phyloP scores from a whole-genome alignment of 2,329 filamentous ascomycete species.

The Xenoacremonium recifei region DNA sequence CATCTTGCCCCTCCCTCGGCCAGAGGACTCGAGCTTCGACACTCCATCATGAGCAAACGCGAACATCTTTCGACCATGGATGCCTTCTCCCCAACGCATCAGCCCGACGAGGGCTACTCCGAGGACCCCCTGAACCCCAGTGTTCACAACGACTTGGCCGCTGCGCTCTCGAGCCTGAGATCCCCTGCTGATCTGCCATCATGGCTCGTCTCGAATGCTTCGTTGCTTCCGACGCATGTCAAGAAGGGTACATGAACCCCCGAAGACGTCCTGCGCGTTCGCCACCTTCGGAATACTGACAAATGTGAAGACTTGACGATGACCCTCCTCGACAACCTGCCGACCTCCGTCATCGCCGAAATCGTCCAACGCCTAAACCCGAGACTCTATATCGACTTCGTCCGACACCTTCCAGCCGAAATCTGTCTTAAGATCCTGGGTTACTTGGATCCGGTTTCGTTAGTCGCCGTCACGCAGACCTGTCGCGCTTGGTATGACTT shows the following conservation, averaged over 20 bases:
- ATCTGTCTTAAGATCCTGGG: slow-evolving; percentile 87
- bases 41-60: slow-evolving; percentile 28
- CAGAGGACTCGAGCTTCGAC: slow-evolving; percentile 3
- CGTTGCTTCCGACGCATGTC: slow-evolving; percentile 46
- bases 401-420: slow-evolving; percentile 81
- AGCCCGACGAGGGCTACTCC: slow-evolving; percentile 84
- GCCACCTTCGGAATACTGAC: slow-evolving; percentile 10
- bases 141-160: slow-evolving; percentile 31
- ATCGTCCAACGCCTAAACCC: slow-evolving; percentile 80
- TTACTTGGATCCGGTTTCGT: slow-evolving; percentile 77
- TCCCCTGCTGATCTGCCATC: slow-evolving; percentile 45
- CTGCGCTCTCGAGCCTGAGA: slow-evolving; percentile 32
- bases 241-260: slow-evolving; percentile 44
- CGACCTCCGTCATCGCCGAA: slow-evolving; percentile 74
- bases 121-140: slow-evolving; percentile 63
- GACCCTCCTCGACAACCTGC: slow-evolving; percentile 72
- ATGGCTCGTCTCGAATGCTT: slow-evolving; percentile 51
- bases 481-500: slow-evolving; percentile 81
- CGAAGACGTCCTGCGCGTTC: background rate
- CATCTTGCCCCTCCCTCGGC: slow-evolving; percentile 2
- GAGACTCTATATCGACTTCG: slow-evolving; percentile 89
- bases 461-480: slow-evolving; percentile 75
- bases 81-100: slow-evolving; percentile 49
- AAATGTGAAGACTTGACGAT: slow-evolving; percentile 69
- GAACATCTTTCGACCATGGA: slow-evolving; percentile 37